Base-by-base conservation (phyloP, 768 basidiomycete genomes). In the Kwoniella pini region DNA sequence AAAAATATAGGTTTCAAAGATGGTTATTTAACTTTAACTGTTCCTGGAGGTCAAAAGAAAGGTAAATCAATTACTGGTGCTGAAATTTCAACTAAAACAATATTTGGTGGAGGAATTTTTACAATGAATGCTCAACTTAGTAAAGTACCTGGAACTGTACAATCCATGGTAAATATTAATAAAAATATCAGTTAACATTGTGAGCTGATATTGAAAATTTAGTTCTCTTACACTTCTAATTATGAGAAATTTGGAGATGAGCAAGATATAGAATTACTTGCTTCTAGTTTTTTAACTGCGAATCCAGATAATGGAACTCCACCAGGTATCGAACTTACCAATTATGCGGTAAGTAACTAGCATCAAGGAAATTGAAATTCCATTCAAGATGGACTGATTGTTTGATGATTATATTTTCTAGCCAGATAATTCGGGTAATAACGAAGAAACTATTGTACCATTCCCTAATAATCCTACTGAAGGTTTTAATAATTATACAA, bases 241-340 rank as follows among this genome's bases (percentile, higher is more conserved):
- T 24, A 26, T 19, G 64, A 27, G 2, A 36, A 13, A 3, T 55
- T 39, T n/a, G 26, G 53, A n/a, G 36, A 40, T 19, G 53, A 54
- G 22, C 53, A 54, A 27, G 53, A 54, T 28, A 54, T 54, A 38
- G 53, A 54, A 40, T 26, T 54, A 28, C 22, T 62, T 22, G 56
- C 55, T 11, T 24, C 30, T 12, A 57, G 51, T 13, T 22, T 66
- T 11, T 45, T 66, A 21, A 36, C 27, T 12, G 39, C 11, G 7
- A 42, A 42, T 42, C 40, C 40, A 10, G 19, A 12, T 42, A 42
- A 42, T 42, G 43, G 36, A 10, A 31, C 38, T 19, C 49, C 55
- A 28, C 22, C 33, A n/a, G 65, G 65, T 15, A 60, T 67, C 27
- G 56, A 67, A 52, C 40, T 63, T 39, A 60, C 60, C n/a, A 56